phyloP scores from a whole-genome alignment of 352 stramenopile species.

The Pythium monospermum region DNA sequence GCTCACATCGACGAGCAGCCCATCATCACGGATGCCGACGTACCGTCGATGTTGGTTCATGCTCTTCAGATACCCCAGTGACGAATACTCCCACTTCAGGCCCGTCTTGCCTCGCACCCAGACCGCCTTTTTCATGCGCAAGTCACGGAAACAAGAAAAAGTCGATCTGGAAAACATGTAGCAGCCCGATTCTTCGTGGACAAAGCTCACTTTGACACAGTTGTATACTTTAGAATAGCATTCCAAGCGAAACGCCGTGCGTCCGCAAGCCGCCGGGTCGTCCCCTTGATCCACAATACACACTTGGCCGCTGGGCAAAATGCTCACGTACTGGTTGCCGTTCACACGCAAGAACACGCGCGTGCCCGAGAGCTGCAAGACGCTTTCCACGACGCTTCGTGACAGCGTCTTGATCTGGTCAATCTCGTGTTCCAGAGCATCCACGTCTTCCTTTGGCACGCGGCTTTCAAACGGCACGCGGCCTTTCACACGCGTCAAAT shows the following conservation, averaged over 20 bases:
- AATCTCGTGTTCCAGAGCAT: slow-evolving; percentile 61
- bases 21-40: slow-evolving; percentile 67
- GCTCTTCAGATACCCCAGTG: slow-evolving; percentile 74
- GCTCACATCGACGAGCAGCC: slow-evolving; percentile 75
- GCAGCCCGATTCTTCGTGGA: slow-evolving; percentile 49
- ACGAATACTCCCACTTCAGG: slow-evolving; percentile 79
- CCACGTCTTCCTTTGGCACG: slow-evolving; percentile 68
- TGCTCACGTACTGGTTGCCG: slow-evolving; percentile 58
- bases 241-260: slow-evolving; percentile 67
- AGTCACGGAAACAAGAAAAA: slow-evolving; percentile 79
- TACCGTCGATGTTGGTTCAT: slow-evolving; percentile 89
- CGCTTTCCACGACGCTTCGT: slow-evolving; percentile 55
- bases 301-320: slow-evolving; percentile 46
- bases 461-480: slow-evolving; percentile 79
- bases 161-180: slow-evolving; percentile 87
- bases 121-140: slow-evolving; percentile 71
- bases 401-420: slow-evolving; percentile 74
- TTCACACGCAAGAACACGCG: slow-evolving; percentile 66
- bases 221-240: slow-evolving; percentile 83
- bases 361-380: slow-evolving; percentile 56
- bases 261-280: slow-evolving; percentile 38
- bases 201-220: slow-evolving; percentile 83
- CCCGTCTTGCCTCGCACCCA: slow-evolving; percentile 56
- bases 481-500: slow-evolving; percentile 58
- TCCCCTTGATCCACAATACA: slow-evolving; percentile 43